Evolutionary conservation across 139 green algal species (phyloP), one percentile per base, ranked within the genome.

Genomic region (Parachlorella kessleri): DNA sequence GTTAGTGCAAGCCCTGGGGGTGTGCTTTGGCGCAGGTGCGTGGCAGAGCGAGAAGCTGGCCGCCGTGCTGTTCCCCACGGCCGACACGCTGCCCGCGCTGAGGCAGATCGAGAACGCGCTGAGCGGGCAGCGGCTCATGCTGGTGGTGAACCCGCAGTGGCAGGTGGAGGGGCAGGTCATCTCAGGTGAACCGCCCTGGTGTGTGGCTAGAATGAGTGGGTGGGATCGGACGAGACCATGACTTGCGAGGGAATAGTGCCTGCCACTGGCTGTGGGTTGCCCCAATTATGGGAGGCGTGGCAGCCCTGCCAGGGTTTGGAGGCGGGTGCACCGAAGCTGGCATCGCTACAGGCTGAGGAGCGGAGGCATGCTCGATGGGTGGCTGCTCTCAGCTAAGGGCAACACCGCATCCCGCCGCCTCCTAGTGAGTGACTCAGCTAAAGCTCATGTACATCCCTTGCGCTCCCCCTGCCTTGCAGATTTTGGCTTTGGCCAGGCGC

Each of bases 111-210:
- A 88, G 24, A 77, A 77, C 37, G 80, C 65, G 33, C 67, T 87
- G 1, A 86, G 80, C 73, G 81, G 85, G 37, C 32, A 87, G 48
- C 78, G 85, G 2, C 82, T 90, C 32, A 84, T 83, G 39, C 75
- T 97, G 14, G 86, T 97, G 59, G 72, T 97, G 71, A 97, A 97
- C 79, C 91, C 92, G 55, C 92, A 96, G 77, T 96, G 91, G 92
- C 84, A 91, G 70, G 82, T 72, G 1, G 80, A 85, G 33, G 88
- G 87, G 24, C 84, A 88, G 69, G 73, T 92, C 38, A 81, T 90
- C 30, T 90, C 85, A 71, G 76, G 76, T 69, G 42, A 24, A 40
- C n/a, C 3, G 32, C 26, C 33, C 36, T 81, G 41, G 42, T 79
- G 30, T 78, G 65, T 5, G 35, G 81, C 55, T 81, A 82, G 55